Evolutionary conservation across 2,329 filamentous ascomycete species (phyloP).

Genomic region (Penicillium capsulatum): DNA sequence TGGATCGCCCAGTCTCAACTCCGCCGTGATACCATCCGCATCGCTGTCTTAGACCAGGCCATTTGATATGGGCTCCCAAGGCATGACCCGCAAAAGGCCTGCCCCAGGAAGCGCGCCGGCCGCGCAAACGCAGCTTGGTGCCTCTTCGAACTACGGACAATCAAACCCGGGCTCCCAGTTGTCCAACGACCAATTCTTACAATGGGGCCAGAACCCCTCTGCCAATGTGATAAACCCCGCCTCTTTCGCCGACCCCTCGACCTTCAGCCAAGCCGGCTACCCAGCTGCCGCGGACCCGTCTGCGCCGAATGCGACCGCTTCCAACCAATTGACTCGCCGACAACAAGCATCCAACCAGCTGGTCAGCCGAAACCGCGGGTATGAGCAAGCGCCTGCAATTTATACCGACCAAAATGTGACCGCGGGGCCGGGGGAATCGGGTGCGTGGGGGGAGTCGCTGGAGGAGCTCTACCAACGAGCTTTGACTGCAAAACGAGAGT

Average conservation of each 20-base stretch:
- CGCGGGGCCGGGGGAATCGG: constrained; percentile 25
- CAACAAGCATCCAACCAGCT: constrained; percentile 36
- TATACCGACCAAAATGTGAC: constrained; percentile 28
- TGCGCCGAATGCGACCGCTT: constrained; percentile 42
- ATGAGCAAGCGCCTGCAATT: constrained; percentile 33
- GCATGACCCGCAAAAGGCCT: constrained; percentile 62
- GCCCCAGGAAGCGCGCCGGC: constrained; percentile 68
- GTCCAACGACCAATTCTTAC: constrained; percentile 52
- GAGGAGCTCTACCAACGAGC: constrained; percentile 77
- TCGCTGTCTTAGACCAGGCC: background rate
- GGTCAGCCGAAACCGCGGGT: constrained; percentile 36
- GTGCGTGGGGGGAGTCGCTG: constrained; percentile 59
- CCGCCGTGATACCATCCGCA: background rate
- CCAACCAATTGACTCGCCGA: constrained; percentile 43
- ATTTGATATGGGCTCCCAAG: constrained; percentile 41
- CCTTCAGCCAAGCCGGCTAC: constrained; percentile 28
- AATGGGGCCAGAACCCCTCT: constrained; percentile 50
- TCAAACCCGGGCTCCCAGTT: constrained; percentile 43
- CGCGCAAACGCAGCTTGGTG: constrained; percentile 52
- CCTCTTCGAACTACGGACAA: constrained; percentile 46
- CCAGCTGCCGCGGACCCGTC: constrained; percentile 49
- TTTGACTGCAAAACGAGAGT: constrained; percentile 76
- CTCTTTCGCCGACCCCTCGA: constrained; percentile 41
- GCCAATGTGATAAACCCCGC: constrained; percentile 26
- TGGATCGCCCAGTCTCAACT: background rate